Evolutionary conservation across 2,329 filamentous ascomycete genomes (phyloP).

Genomic region (Paecilomyces dactylethromorphus): DNA sequence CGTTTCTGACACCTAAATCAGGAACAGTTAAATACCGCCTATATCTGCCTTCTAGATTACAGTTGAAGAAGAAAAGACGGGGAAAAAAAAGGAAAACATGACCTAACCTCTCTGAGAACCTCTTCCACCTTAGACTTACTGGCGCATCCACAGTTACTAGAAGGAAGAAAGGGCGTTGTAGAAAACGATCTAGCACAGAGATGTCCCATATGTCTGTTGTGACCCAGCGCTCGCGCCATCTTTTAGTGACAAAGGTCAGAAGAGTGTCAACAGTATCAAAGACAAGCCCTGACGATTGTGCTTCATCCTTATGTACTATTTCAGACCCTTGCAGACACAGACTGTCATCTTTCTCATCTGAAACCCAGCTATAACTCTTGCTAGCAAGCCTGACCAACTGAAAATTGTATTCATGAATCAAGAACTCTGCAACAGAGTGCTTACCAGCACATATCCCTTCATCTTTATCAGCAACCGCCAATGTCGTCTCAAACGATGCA

Average conservation of each 20-base stretch:
- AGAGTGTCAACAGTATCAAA: slow-evolving; percentile 63
- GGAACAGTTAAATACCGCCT: slow-evolving; percentile 25
- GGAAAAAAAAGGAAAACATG: slow-evolving; percentile 57
- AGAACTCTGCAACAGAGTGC: slow-evolving; percentile 78
- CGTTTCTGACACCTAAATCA: slow-evolving; percentile 41
- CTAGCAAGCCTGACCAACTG: slow-evolving; percentile 58
- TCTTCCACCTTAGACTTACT: slow-evolving; percentile 72
- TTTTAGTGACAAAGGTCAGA: slow-evolving; percentile 75
- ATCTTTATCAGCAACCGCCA: slow-evolving; percentile 9
- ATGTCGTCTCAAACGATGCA: background rate
- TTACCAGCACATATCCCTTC: slow-evolving; percentile 90
- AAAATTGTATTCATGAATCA: slow-evolving; percentile 79
- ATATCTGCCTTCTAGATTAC: slow-evolving; percentile 17
- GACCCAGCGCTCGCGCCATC: slow-evolving; percentile 80
- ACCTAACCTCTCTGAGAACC: slow-evolving; percentile 56
- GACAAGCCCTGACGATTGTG: slow-evolving; percentile 14
- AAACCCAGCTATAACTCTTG: slow-evolving; percentile 16
- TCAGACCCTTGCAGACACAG: slow-evolving; percentile 19
- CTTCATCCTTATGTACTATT: slow-evolving; percentile 9
- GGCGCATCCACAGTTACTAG: slow-evolving; percentile 89
- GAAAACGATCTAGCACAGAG: slow-evolving; percentile 64
- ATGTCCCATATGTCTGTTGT: slow-evolving; percentile 76
- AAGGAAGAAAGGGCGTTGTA: slow-evolving; percentile 83
- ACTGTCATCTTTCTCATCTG: slow-evolving; percentile 20
- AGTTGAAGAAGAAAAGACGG: slow-evolving; percentile 39